Evolutionary conservation across 2,329 filamentous ascomycete genomes (phyloP).

Genomic region (Neofusicoccum parvum): DNA sequence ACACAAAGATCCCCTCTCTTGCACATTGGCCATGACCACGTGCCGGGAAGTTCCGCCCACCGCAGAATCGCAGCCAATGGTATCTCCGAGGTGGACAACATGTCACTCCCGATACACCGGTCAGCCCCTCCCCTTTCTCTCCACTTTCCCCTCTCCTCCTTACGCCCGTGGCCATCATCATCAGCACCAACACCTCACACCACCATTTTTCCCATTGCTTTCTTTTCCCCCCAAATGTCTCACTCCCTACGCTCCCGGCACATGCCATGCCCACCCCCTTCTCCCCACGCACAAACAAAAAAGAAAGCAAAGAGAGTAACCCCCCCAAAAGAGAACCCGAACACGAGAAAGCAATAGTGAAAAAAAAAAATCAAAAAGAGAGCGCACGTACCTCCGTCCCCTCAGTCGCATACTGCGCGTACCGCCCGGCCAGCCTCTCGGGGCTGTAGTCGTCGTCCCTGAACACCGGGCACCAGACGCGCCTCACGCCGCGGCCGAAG

Average conservation of each 20-base stretch:
- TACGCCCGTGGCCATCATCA: background rate
- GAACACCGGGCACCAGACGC: conserved; percentile 68
- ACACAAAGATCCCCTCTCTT: too few relatives aligned
- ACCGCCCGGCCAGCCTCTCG: conserved; percentile 63
- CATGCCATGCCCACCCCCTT: background rate
- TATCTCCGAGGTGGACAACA: background rate
- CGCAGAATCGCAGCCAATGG: too few relatives aligned
- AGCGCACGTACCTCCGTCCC: conserved; percentile 43
- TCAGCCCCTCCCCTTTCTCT: background rate
- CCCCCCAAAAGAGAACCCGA: too few relatives aligned
- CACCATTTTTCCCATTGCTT: background rate
- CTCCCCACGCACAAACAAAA: background rate
- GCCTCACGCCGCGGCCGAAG: conserved; percentile 38
- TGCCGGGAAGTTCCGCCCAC: too few relatives aligned
- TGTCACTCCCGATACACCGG: background rate
- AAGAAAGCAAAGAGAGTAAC: background rate
- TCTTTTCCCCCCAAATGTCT: too few relatives aligned
- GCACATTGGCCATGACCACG: too few relatives aligned
- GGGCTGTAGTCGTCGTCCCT: conserved; percentile 62
- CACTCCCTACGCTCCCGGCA: background rate
- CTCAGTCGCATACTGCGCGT: conserved; percentile 60
- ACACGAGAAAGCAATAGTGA: too few relatives aligned
- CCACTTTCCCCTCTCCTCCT: background rate
- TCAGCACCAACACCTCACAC: background rate
- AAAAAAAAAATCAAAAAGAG: background rate